phyloP scores from a whole-genome alignment of 352 stramenopile genomes.

The Peronospora destructor region DNA sequence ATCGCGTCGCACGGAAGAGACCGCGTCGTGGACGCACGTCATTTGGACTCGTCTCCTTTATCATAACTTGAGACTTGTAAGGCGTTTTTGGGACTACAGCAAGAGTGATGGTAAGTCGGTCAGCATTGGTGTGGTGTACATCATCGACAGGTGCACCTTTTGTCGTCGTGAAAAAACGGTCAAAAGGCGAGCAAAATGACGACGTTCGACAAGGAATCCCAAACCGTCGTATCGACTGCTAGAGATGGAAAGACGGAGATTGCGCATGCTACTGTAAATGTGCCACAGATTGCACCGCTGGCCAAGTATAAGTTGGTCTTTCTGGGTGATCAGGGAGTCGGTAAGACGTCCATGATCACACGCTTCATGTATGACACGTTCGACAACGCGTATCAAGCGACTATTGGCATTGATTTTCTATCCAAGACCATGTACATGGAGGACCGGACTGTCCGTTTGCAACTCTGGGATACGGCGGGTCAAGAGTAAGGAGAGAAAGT shows the following conservation, averaged over 20 bases:
- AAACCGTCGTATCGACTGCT: conserved; percentile 3
- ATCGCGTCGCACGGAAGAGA: conserved; percentile 36
- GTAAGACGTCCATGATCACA: conserved; percentile 99
- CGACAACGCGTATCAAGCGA: conserved; percentile 96
- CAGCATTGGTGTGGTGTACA: conserved; percentile 5
- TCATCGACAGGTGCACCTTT: no score
- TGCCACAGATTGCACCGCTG: conserved; percentile 85
- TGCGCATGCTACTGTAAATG: conserved; percentile 36
- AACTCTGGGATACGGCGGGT: conserved; percentile 98
- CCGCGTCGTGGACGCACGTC: conserved; percentile 30
- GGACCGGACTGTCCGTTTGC: conserved; percentile 96
- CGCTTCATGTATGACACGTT: conserved; percentile 99
- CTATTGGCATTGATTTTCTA: conserved; percentile 99
- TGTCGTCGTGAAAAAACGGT: no score
- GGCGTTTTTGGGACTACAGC: not conserved
- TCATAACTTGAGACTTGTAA: not conserved
- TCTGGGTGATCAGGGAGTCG: conserved; percentile 95
- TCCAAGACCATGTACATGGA: conserved; percentile 99
- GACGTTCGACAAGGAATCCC: conserved; percentile 22
- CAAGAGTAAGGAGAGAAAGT: conserved; percentile 82
- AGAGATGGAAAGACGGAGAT: conserved; percentile 7
- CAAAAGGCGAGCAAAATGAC: conserved; percentile 22
- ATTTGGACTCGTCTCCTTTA: conserved; percentile 11
- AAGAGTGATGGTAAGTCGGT: conserved; percentile 1
- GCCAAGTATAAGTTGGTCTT: conserved; percentile 95